phyloP scores from a whole-genome alignment of 495 filamentous ascomycete genomes.

The Penicillium paxilli region DNA sequence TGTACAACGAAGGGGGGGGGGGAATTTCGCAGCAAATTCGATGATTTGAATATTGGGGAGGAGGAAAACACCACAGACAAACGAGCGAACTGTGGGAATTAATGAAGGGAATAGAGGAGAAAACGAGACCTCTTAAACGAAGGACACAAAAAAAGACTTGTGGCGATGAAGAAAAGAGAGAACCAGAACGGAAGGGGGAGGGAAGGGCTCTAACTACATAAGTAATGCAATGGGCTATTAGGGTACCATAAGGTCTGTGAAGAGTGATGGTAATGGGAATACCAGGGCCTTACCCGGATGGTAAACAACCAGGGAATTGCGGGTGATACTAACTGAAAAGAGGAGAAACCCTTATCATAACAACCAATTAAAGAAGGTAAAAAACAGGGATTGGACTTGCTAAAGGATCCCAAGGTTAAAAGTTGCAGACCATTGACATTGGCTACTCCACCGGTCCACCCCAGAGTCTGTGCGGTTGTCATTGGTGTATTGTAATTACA shows the following conservation, averaged over 20 bases:
- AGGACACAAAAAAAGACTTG: constrained; percentile 3
- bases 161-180: background rate
- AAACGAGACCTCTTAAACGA: constrained; percentile 13
- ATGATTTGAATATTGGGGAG: background rate
- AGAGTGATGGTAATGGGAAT: constrained; percentile 5
- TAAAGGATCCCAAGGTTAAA: too few relatives aligned
- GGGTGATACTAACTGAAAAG: background rate
- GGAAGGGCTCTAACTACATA: background rate
- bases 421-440: background rate
- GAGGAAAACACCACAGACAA: constrained; percentile 17
- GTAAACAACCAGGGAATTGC: constrained; percentile 5
- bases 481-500: background rate
- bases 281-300: background rate
- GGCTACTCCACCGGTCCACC: background rate
- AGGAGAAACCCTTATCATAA: background rate
- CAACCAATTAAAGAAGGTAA: background rate
- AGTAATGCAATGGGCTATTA: too few relatives aligned
- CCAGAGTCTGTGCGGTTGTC: background rate
- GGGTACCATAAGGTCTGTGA: too few relatives aligned
- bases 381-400: background rate
- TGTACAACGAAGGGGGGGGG: constrained; percentile 12
- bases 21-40: background rate
- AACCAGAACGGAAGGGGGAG: background rate
- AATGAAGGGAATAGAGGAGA: constrained; percentile 8
- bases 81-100: constrained; percentile 22